phyloP scores from a whole-genome alignment of 768 basidiomycete species.

The Lactarius evosmus region DNA sequence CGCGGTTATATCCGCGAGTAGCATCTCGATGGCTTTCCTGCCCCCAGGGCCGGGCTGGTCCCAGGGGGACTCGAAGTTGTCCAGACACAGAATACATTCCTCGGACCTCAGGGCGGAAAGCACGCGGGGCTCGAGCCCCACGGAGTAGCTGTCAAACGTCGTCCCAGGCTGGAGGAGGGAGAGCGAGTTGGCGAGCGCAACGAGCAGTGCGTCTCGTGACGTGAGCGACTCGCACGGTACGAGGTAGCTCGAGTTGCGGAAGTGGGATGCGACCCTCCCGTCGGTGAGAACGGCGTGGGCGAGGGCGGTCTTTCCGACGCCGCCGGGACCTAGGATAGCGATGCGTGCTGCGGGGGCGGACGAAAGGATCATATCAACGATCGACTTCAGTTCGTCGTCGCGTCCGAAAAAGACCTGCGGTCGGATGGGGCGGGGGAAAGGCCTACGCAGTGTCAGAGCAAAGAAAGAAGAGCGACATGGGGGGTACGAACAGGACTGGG shows the following conservation, averaged over 20 bases:
- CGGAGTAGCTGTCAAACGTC: slow-evolving; percentile 8
- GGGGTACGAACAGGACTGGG: slow-evolving; percentile 6
- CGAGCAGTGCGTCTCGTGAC: slow-evolving; percentile 27
- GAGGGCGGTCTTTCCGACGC: slow-evolving; percentile 42
- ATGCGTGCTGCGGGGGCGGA: slow-evolving; percentile 12
- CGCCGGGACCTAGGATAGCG: slow-evolving; percentile 34
- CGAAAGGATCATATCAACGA: slow-evolving; percentile 13
- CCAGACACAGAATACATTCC: slow-evolving; percentile 37
- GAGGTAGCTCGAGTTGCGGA: slow-evolving; percentile 33
- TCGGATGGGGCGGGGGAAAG: slow-evolving; percentile 5
- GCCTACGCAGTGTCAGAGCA: slow-evolving; percentile 8
- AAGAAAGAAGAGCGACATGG: neutral
- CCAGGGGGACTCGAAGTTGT: slow-evolving; percentile 45
- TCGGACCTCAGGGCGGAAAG: slow-evolving; percentile 23
- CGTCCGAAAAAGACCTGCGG: slow-evolving; percentile 26
- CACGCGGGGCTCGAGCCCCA: slow-evolving; percentile 12
- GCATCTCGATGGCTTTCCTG: slow-evolving; percentile 17
- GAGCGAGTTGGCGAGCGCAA: slow-evolving; percentile 31
- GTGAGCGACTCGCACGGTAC: slow-evolving; percentile 35
- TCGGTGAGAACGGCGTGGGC: slow-evolving; percentile 37
- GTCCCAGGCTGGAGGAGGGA: slow-evolving; percentile 15
- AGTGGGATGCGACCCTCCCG: slow-evolving; percentile 28
- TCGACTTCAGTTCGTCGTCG: slow-evolving; percentile 13
- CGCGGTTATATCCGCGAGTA: slow-evolving; percentile 17
- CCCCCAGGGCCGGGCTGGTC: slow-evolving; percentile 27